These are phyloP conservation scores for Blastobotrys malaysiensis DNA, from an alignment of 1,139 yeast genomes.

Conservation along the genomic window DNA sequence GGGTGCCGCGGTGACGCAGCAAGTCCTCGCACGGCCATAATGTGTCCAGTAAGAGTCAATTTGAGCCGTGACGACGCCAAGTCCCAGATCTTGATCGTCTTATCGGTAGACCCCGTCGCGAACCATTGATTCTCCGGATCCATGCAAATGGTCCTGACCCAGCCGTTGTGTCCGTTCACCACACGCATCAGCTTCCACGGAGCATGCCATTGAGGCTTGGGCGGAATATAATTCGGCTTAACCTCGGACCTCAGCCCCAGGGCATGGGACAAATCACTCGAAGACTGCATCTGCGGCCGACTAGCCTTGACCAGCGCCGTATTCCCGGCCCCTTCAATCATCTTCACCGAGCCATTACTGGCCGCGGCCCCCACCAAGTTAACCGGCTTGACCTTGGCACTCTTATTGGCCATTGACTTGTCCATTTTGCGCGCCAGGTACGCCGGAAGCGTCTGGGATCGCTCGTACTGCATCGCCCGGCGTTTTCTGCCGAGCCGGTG, in stretches of 20 bases:
- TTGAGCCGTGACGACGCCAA: conserved; percentile 64
- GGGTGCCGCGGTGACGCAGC: conserved; percentile 73
- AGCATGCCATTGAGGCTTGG: conserved; percentile 46
- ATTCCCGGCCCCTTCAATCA: conserved; percentile 3
- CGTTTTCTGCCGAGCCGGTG: conserved; percentile 10
- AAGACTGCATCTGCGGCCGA: neutral
- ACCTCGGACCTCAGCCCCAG: neutral
- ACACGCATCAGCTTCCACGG: conserved; percentile 72
- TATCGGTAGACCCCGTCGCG: conserved; percentile 85
- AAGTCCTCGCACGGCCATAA: conserved; percentile 79
- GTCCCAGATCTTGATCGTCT: conserved; percentile 91
- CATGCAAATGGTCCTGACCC: conserved; percentile 75
- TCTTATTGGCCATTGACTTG: conserved; percentile 2
- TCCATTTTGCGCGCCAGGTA: conserved; percentile 15
- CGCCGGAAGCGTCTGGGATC: conserved; percentile 12
- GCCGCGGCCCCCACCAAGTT: conserved; percentile 4
- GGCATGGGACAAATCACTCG: neutral
- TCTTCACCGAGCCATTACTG: neutral
- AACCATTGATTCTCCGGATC: conserved; percentile 92
- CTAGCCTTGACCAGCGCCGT: conserved; percentile 1
- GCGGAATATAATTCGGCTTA: neutral
- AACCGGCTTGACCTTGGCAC: neutral
- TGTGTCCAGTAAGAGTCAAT: conserved; percentile 82
- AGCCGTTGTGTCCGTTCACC: conserved; percentile 85
- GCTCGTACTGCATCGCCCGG: conserved; percentile 17